Evolutionary conservation across 2,329 filamentous ascomycete genomes (phyloP), one percentile per base, ranked within the genome.

Genomic region (Venturia carpophila): DNA sequence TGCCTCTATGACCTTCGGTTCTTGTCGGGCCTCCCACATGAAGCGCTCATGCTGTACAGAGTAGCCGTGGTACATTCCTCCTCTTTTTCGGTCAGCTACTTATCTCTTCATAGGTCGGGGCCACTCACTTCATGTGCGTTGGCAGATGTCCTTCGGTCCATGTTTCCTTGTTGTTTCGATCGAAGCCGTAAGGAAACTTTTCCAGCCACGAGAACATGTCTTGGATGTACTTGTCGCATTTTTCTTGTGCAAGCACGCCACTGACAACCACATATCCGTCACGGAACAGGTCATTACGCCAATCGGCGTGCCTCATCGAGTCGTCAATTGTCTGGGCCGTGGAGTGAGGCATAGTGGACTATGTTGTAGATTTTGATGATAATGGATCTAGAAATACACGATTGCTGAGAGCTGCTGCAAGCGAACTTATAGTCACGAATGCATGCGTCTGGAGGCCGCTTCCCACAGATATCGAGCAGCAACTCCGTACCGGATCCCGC

Each of bases 81-180:
- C 47, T 11, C 47, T 49, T 49, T 27, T 49, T 21, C 21, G 5
- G 47, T 49, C 47, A 49, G 47, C 24, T 9, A 15, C 7, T 49
- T 60, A 1, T 39, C 37, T 60, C 21, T 39, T 21, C 6, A 27
- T 11, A 11, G 30, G 19, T 11, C 27, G 9, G 34, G 19, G 0
- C 2, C 30, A 21, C 60, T 34, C 39, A 41, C 60, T 71, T 69
- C 65, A 70, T 67, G 41, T 66, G 67, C 41, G 66, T 63, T 0
- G 79, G 79, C 1, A 82, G 71, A 66, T 80, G 73, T 6, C 79
- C 76, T 5, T 71, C 71, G 1, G 73, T 77, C 77, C 77, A 80
- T 10, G 79, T 81, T 42, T 39, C 69, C 67, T 64, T 63, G 69
- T 74, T 70, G 11, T 71, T 69, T 37, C 68, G 66, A n/a, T 74